Percentiles rank a stretch among this genome's conserved stretches.
Evolutionary conservation across 441 rosid genomes (phyloP).

Genomic region (Syzygium malaccense): DNA sequence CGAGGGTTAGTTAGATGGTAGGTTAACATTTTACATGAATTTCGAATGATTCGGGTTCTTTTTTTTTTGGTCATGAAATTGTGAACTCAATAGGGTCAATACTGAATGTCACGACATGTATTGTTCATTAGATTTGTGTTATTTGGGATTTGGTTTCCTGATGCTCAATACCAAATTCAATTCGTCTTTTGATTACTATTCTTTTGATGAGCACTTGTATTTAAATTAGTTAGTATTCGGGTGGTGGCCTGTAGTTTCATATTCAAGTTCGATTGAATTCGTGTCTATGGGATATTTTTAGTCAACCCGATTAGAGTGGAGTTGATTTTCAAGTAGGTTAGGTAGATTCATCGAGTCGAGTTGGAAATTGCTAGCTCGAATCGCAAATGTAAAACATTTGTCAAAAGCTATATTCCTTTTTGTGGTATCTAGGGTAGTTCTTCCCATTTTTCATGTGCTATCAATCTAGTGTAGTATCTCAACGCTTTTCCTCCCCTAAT

Average conservation of each 20-base stretch:
- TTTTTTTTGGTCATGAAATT: not conserved
- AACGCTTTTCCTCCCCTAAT: too few relatives aligned
- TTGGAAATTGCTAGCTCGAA: too few relatives aligned
- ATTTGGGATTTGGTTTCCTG: not conserved
- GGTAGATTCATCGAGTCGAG: too few relatives aligned
- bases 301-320: not conserved
- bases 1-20: not conserved
- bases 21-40: not conserved
- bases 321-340: too few relatives aligned
- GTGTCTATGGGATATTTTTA: not conserved
- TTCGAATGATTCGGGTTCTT: not conserved
- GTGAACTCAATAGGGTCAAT: not conserved
- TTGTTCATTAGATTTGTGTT: not conserved
- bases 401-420: too few relatives aligned
- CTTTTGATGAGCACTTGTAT: fast-evolving
- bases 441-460: too few relatives aligned
- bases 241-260: not conserved
- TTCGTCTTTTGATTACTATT: not conserved
- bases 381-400: too few relatives aligned
- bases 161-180: not conserved
- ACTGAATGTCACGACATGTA: not conserved
- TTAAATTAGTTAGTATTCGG: not conserved
- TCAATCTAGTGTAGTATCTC: too few relatives aligned
- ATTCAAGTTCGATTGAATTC: not conserved
- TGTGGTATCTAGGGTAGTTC: too few relatives aligned